A percentile compares a stretch with the other conserved stretches of the same genome.
These are phyloP conservation scores for Chrysopogon serrulatus DNA, from an alignment of 176 grass and related monocot species.

Conservation along the genomic window DNA sequence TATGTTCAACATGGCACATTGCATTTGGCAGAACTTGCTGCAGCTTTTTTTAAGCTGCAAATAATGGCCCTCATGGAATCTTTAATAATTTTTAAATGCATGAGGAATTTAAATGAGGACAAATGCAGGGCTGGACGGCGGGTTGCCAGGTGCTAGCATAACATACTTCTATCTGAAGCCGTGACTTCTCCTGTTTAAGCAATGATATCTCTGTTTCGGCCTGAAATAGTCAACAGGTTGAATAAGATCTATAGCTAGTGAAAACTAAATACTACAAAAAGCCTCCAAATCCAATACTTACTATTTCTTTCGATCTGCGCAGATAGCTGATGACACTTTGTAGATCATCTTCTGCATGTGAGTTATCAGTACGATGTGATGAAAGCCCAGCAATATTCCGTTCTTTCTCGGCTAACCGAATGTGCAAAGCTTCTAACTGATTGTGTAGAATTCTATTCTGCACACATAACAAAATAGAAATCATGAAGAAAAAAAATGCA, in stretches of 20 bases:
- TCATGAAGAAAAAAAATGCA: neutral
- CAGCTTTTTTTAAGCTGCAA: neutral
- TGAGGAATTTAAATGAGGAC: neutral
- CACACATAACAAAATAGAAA: conserved; percentile 18
- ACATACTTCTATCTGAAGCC: conserved; percentile 86
- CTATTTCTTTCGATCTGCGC: conserved; percentile 96
- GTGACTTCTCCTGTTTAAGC: conserved; percentile 86
- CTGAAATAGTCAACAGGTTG: conserved; percentile 43
- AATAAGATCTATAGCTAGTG: neutral
- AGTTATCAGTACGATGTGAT: conserved; percentile 40
- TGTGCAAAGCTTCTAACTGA: conserved; percentile 74
- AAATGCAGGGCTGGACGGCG: neutral
- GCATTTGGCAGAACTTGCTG: neutral
- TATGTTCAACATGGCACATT: neutral
- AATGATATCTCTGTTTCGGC: conserved; percentile 95
- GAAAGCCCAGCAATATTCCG: conserved; percentile 57
- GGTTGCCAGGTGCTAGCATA: neutral
- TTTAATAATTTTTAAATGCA: neutral
- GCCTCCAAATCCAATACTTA: conserved; percentile 37
- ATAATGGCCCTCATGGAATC: neutral
- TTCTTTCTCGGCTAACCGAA: conserved; percentile 88
- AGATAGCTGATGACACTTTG: conserved; percentile 79
- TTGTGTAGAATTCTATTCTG: conserved; percentile 93
- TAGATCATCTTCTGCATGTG: conserved; percentile 70
- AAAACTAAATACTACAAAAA: neutral